A percentile compares a stretch with the other conserved stretches of the same genome.
phyloP scores from a whole-genome alignment of 768 basidiomycete species.

The Melanogaster broomeanus region DNA sequence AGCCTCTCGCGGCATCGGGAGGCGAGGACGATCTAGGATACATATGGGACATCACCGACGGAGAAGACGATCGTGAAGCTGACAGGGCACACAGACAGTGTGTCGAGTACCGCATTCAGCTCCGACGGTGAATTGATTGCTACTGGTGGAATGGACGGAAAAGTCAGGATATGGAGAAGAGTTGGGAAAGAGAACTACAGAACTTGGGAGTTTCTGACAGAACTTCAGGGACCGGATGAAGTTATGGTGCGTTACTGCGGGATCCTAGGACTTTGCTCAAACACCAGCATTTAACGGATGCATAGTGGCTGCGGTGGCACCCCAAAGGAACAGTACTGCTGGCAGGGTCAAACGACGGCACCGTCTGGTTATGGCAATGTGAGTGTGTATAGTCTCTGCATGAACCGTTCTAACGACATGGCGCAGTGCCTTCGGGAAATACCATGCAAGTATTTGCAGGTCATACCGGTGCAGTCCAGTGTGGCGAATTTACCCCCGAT shows the following conservation, averaged over 20 bases:
- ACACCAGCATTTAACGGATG: not conserved
- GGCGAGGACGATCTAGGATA: slow-evolving; percentile 96
- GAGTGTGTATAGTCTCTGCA: slow-evolving; percentile 27
- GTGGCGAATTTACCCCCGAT: slow-evolving; percentile 91
- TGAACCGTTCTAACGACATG: slow-evolving; percentile 2
- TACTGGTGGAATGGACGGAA: slow-evolving; percentile 98
- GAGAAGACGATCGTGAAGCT: slow-evolving; percentile 81
- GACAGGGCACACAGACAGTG: slow-evolving; percentile 92
- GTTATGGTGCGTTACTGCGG: slow-evolving; percentile 69
- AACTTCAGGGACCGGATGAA: slow-evolving; percentile 93
- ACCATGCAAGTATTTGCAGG: slow-evolving; percentile 97
- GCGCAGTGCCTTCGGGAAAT: slow-evolving; percentile 86
- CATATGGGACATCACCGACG: slow-evolving; percentile 86
- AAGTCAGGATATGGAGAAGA: slow-evolving; percentile 87
- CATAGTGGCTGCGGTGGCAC: slow-evolving; percentile 94
- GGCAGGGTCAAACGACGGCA: slow-evolving; percentile 91
- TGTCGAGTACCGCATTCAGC: slow-evolving; percentile 78
- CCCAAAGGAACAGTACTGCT: slow-evolving; percentile 88
- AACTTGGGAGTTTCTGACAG: slow-evolving; percentile 93
- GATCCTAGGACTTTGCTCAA: not conserved
- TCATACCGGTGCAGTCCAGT: slow-evolving; percentile 80
- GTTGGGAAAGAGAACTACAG: slow-evolving; percentile 73
- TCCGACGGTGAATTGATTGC: slow-evolving; percentile 90
- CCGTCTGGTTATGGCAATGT: slow-evolving; percentile 98
- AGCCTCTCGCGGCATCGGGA: slow-evolving; percentile 83